phyloP scores from a whole-genome alignment of 805 yeast species.

The Starmerella ratchasimensis region DNA sequence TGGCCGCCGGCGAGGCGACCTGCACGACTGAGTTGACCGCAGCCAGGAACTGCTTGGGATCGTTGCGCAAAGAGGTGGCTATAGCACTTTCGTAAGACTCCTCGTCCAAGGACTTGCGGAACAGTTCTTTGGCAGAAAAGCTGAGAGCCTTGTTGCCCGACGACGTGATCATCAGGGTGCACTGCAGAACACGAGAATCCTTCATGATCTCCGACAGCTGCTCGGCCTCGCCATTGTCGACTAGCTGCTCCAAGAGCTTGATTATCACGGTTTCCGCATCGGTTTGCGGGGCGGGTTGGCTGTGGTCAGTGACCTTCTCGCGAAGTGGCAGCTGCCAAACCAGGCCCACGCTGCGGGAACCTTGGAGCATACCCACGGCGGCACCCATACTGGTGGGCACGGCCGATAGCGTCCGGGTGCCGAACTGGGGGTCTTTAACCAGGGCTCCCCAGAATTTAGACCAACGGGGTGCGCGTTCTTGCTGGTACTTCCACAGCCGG shows the following conservation, averaged over 20 bases:
- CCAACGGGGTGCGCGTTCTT: not conserved
- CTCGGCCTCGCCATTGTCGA: conserved; percentile 3
- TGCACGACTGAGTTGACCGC: conserved; percentile 3
- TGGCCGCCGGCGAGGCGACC: conserved; percentile 4
- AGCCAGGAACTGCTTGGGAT: conserved; percentile 1
- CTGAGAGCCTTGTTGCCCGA: conserved; percentile 9
- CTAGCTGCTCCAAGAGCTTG: conserved; percentile 5
- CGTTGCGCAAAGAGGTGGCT: not conserved
- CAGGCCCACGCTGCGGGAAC: conserved; percentile 5
- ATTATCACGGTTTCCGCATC: conserved; percentile 1
- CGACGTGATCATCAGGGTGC: conserved; percentile 2
- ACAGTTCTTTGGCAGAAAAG: conserved; percentile 11
- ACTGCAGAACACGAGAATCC: conserved; percentile 2
- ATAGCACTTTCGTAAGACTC: conserved; percentile 4
- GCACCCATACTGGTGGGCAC: not conserved
- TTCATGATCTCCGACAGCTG: not conserved
- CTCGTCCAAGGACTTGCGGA: conserved; percentile 1
- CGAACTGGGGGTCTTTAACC: not conserved
- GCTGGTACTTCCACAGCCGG: conserved; percentile 7
- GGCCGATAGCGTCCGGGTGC: not conserved
- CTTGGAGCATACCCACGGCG: conserved; percentile 2
- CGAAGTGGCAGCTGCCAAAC: conserved; percentile 1
- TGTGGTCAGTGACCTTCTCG: not conserved
- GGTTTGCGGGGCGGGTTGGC: not conserved
- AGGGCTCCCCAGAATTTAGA: not conserved